Evolutionary conservation across 1,139 yeast species (phyloP).

Genomic region (Taiozyma sp.): DNA sequence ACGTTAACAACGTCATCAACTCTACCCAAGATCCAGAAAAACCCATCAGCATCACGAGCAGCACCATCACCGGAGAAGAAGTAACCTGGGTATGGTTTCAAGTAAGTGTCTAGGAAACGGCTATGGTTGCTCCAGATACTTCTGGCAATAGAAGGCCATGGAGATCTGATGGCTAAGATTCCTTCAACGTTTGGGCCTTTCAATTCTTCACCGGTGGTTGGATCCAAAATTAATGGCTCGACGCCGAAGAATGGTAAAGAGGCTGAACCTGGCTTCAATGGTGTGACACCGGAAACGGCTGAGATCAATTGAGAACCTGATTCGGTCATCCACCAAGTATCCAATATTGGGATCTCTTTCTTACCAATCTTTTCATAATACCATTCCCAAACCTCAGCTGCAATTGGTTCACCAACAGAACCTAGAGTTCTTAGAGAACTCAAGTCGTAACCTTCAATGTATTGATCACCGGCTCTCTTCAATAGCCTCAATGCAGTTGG

Average conservation of each 20-base stretch:
- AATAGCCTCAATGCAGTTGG: constrained; percentile 84
- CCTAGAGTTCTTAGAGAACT: constrained; percentile 70
- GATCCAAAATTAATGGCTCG: constrained; percentile 64
- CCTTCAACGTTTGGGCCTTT: constrained; percentile 65
- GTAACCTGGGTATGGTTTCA: constrained; percentile 63
- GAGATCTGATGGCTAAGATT: constrained; percentile 62
- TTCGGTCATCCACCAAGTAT: constrained; percentile 85
- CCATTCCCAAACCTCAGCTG: constrained; percentile 95
- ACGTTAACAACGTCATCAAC: constrained; percentile 83
- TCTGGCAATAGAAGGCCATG: constrained; percentile 81
- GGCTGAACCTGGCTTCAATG: constrained; percentile 78
- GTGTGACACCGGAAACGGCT: constrained; percentile 64
- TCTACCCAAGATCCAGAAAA: constrained; percentile 77
- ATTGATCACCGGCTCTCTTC: constrained; percentile 76
- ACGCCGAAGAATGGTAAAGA: constrained; percentile 77
- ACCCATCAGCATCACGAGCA: constrained; percentile 73
- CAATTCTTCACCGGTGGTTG: constrained; percentile 65
- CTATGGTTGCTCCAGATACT: constrained; percentile 69
- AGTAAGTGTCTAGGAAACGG: constrained; percentile 66
- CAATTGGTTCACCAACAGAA: constrained; percentile 90
- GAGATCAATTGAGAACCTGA: constrained; percentile 72
- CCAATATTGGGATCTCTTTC: constrained; percentile 68
- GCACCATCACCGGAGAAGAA: constrained; percentile 85
- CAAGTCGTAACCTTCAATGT: constrained; percentile 59
- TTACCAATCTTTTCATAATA: constrained; percentile 76